Conservation (phyloP, 2,329 filamentous ascomycete genomes). For the Elsinoe perseae region DNA sequence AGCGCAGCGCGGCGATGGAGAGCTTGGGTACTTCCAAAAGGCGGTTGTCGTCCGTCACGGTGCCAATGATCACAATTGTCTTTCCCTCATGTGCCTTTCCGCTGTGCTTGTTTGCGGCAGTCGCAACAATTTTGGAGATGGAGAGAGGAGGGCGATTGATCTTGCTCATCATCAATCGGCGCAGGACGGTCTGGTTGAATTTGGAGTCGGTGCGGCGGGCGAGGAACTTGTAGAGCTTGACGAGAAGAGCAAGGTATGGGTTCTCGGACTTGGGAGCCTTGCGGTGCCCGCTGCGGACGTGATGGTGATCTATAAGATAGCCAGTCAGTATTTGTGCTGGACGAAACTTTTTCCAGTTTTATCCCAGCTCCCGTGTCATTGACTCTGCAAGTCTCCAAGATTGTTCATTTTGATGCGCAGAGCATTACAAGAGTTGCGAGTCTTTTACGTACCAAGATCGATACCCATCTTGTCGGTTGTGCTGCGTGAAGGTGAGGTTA, state of each 20-base stretch:
- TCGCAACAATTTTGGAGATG: conserved; percentile 75
- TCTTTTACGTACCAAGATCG: conserved; percentile 17
- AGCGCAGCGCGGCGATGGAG: conserved; percentile 86
- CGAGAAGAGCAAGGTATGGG: conserved; percentile 56
- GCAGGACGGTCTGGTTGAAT: conserved; percentile 99
- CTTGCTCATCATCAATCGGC: conserved; percentile 95
- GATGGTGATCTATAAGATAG: conserved; percentile 63
- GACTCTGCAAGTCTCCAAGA: not conserved
- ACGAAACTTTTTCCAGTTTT: conserved; percentile 6
- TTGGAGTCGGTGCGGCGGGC: conserved; percentile 73
- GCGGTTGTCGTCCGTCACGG: conserved; percentile 96
- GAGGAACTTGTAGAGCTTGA: conserved; percentile 54
- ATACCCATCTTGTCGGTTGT: conserved; percentile 19
- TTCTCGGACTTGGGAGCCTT: conserved; percentile 75
- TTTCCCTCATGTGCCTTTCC: conserved; percentile 57
- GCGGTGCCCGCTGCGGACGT: conserved; percentile 53
- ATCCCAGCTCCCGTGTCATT: not conserved
- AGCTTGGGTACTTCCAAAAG: conserved; percentile 85
- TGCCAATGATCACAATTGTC: conserved; percentile 89
- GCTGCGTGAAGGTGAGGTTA: not conserved
- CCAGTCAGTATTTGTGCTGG: conserved; percentile 22
- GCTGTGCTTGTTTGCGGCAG: conserved; percentile 45
- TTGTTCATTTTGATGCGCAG: not conserved
- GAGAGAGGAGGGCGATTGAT: conserved; percentile 92
- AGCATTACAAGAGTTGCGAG: not conserved